Evolutionary conservation across 805 yeast species (phyloP).

Genomic region (Ogataea paradorogensis): DNA sequence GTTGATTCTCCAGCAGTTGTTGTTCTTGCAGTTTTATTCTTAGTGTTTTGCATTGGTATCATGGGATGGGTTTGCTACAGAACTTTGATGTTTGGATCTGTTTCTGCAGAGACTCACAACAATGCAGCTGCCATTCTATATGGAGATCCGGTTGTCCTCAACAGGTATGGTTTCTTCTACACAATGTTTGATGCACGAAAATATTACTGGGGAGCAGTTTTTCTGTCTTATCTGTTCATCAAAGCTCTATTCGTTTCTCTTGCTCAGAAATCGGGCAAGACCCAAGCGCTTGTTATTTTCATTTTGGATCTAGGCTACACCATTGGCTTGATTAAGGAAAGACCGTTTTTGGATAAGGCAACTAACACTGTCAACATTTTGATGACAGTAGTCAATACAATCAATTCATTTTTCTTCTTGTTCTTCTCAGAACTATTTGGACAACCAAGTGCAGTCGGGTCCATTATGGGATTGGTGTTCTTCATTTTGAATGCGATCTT

Average conservation of each 20-base stretch:
- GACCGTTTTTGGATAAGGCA: conserved; percentile 79
- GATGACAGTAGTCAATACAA: conserved; percentile 65
- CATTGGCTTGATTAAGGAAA: conserved; percentile 54
- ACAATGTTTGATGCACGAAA: conserved; percentile 80
- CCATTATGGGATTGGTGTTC: conserved; percentile 90
- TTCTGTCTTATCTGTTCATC: conserved; percentile 56
- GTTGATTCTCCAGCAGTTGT: conserved; percentile 87
- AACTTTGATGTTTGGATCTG: conserved; percentile 59
- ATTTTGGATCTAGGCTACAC: conserved; percentile 72
- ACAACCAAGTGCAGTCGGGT: conserved; percentile 73
- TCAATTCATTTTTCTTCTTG: conserved; percentile 80
- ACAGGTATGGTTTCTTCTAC: conserved; percentile 84
- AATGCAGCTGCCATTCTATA: conserved; percentile 88
- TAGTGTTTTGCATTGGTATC: conserved; percentile 57
- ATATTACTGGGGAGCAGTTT: conserved; percentile 79
- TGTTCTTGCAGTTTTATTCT: conserved; percentile 71
- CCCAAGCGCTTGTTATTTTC: conserved; percentile 76
- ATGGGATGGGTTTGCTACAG: conserved; percentile 65
- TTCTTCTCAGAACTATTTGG: conserved; percentile 84
- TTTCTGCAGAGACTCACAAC: conserved; percentile 56
- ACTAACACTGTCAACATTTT: conserved; percentile 75
- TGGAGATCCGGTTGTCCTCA: conserved; percentile 68
- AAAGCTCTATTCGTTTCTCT: conserved; percentile 75
- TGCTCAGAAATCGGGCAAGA: conserved; percentile 76
- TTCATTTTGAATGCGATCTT: conserved; percentile 88